Evolutionary conservation across 1,284 basidiomycete genomes (phyloP), one percentile per base, ranked within the genome.

Genomic region (Ceratobasidium sp.): DNA sequence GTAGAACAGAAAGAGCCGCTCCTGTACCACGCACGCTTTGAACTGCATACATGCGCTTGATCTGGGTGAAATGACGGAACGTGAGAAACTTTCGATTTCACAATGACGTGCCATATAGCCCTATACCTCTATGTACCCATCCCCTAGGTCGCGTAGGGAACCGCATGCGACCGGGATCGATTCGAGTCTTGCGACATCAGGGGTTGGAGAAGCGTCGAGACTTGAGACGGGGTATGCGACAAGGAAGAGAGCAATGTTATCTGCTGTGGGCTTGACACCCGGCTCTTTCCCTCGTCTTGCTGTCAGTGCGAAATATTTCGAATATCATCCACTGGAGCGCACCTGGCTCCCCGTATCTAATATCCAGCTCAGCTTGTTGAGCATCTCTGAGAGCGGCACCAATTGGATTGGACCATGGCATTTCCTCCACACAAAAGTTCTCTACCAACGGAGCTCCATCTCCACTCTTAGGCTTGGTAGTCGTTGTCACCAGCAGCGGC

Each of bases 41-140:
- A n/a, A 72, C 27, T 43, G 69, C 69, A 62, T 72, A 72, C 69
- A 72, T 72, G 19, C 69, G 56, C 51, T 72, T 72, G 34, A 72
- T 49, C 54, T 59, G 13, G 7, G 41, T 19, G 34, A 46, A 16
- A 16, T 34, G n/a, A n/a, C 34, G 22, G 24, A 51, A 19, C 64
- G 49, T 69, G 51, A 39, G 66, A 61, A 62, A 19, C 6, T 51
- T 39, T 59, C 19, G 53, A 7, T 56, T 16, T 59, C 14, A 29
- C 31, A 16, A 37, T 56, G 53, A 24, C 53, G 24, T 22, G 56
- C 56, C 49, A 29, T n/a, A 43, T 64, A 6, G 14, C 3, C 4
- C 8, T 5, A 34, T 61, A 72, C 69, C 69, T 72, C 69, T 56
- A 72, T 72, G n/a, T 72, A 72, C 11, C 58, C 69, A 8, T 72